Evolutionary conservation across 176 grass and related monocot species (phyloP).

Genomic region (Eleusine indica): DNA sequence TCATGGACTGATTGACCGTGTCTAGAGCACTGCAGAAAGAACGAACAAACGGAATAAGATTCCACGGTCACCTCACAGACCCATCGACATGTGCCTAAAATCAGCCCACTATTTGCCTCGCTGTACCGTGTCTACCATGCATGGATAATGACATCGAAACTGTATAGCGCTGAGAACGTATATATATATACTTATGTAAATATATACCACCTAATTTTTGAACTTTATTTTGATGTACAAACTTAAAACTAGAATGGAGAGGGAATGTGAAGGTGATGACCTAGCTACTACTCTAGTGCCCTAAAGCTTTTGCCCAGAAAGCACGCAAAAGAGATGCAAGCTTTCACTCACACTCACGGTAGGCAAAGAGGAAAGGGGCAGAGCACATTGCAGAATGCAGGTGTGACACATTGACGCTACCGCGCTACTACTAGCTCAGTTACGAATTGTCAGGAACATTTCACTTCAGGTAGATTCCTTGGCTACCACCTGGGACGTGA

Average conservation of each 20-base stretch:
- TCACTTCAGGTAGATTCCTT: constrained; percentile 35
- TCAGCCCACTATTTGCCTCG: not conserved
- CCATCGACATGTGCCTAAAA: constrained; percentile 24
- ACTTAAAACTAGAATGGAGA: not conserved
- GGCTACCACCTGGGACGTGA: constrained; percentile 30
- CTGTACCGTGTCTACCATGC: not conserved
- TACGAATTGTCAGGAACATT: constrained; percentile 41
- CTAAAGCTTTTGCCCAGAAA: constrained; percentile 49
- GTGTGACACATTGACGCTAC: not conserved
- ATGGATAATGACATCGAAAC: not conserved
- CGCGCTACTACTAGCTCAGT: not conserved
- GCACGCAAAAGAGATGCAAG: constrained; percentile 55
- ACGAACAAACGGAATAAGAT: constrained; percentile 61
- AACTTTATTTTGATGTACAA: not conserved
- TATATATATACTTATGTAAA: too few relatives aligned
- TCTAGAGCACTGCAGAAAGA: constrained; percentile 51
- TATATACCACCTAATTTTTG: not conserved
- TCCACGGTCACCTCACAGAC: constrained; percentile 43
- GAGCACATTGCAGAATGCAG: constrained; percentile 12
- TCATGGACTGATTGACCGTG: constrained; percentile 55
- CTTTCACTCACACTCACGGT: constrained; percentile 44
- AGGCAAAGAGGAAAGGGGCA: constrained; percentile 36
- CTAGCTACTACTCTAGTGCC: not conserved
- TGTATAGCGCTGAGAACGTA: not conserved
- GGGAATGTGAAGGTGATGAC: constrained; percentile 42